Conservation (phyloP, 2,329 filamentous ascomycete genomes). For the Xylaria sp. region DNA sequence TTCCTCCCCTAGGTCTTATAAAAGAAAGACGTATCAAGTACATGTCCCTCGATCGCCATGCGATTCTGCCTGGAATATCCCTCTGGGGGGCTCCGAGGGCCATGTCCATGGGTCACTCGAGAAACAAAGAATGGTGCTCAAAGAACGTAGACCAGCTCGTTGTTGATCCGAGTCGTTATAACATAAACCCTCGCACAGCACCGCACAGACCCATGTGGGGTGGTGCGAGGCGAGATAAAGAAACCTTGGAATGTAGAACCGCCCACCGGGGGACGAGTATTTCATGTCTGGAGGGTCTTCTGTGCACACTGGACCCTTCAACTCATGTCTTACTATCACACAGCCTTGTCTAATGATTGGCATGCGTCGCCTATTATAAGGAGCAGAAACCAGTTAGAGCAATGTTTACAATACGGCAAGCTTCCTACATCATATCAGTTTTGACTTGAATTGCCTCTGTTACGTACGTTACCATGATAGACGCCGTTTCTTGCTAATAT, state of each 20-base stretch:
- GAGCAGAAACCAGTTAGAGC: background rate
- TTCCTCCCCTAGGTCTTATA: conserved; percentile 48
- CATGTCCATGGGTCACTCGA: conserved; percentile 38
- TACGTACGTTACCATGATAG: conserved; percentile 3
- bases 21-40: conserved; percentile 38
- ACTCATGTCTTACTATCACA: conserved; percentile 14
- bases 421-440: conserved; percentile 27
- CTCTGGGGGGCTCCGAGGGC: conserved; percentile 30
- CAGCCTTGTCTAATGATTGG: background rate
- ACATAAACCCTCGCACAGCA: conserved; percentile 34
- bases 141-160: conserved; percentile 43
- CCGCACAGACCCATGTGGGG: conserved; percentile 35
- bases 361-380: conserved; percentile 14
- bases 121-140: conserved; percentile 44
- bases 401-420: background rate
- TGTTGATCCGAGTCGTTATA: conserved; percentile 42
- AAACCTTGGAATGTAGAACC: conserved; percentile 45
- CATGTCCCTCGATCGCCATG: conserved; percentile 33
- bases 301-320: conserved; percentile 33
- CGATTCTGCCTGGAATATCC: conserved; percentile 33
- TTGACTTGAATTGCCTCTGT: background rate
- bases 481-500: background rate
- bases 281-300: conserved; percentile 26
- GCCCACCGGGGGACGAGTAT: conserved; percentile 40
- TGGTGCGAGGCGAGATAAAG: conserved; percentile 41